Percentiles rank a stretch among this genome's conserved stretches.
Evolutionary conservation across 805 yeast species (phyloP).

Genomic region (Wickerhamomyces bovis): DNA sequence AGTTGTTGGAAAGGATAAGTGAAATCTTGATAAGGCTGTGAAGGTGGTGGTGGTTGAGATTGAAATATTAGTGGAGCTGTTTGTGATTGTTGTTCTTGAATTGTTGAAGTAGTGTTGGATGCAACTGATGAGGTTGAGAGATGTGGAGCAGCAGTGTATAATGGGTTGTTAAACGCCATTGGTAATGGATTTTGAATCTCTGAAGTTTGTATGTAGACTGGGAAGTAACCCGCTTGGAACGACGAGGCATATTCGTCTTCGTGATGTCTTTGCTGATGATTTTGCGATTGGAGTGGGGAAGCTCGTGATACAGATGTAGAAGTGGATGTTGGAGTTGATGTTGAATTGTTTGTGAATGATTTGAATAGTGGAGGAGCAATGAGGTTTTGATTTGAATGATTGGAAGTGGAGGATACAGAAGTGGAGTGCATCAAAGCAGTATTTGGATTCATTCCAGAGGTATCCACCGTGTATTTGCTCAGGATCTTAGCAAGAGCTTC

Average conservation of each 20-base stretch:
- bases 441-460: neutral
- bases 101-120: neutral
- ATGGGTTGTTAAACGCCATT: neutral
- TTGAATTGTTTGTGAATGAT: neutral
- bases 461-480: conserved; percentile 40
- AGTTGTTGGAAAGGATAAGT: neutral
- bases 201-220: neutral
- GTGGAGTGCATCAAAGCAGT: neutral
- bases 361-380: neutral
- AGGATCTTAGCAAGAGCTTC: conserved; percentile 52
- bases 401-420: neutral
- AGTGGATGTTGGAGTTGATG: neutral
- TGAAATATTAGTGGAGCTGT: neutral
- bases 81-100: neutral
- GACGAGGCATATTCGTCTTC: neutral
- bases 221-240: neutral
- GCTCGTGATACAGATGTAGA: neutral
- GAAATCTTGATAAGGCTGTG: neutral
- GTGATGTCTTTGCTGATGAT: neutral
- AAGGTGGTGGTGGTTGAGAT: neutral
- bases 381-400: neutral
- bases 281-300: neutral
- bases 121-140: no score
- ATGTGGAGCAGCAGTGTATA: no score
- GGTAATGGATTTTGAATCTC: neutral